Evolutionary conservation across 2,329 filamentous ascomycete species (phyloP).

Genomic region (Tolypocladium tropicale): DNA sequence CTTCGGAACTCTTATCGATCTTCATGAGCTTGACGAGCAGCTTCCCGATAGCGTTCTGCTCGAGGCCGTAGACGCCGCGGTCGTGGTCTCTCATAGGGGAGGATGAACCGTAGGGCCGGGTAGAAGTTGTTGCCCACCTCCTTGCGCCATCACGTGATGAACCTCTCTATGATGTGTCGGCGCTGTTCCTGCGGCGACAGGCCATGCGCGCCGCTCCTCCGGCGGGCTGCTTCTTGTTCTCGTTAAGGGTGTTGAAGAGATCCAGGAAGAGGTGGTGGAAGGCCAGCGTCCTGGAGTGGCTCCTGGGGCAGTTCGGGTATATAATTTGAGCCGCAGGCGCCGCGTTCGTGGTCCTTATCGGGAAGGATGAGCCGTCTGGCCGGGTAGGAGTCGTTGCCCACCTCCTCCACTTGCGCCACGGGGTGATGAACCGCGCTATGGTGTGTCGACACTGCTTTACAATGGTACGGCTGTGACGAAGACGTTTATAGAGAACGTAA

Average conservation of each 20-base stretch:
- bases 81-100: slow-evolving; percentile 91
- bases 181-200: slow-evolving; percentile 68
- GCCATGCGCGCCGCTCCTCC: slow-evolving; percentile 41
- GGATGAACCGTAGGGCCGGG: slow-evolving; percentile 80
- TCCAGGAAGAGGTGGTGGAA: slow-evolving; percentile 71
- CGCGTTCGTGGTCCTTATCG: no score
- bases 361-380: no score
- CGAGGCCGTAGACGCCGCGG: slow-evolving; percentile 84
- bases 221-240: slow-evolving; percentile 67
- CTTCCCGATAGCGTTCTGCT: slow-evolving; percentile 84
- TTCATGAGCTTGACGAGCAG: slow-evolving; percentile 87
- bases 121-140: slow-evolving; percentile 90
- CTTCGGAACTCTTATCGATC: slow-evolving; percentile 82
- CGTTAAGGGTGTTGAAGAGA: slow-evolving; percentile 71
- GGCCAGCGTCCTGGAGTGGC: slow-evolving; percentile 65
- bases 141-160: slow-evolving; percentile 76
- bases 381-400: no score
- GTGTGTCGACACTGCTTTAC: no score
- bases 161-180: slow-evolving; percentile 71
- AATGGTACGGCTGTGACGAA: slow-evolving; percentile 16
- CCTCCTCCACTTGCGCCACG: no score
- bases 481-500: slow-evolving; percentile 12
- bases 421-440: no score
- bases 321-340: no score
- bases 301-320: slow-evolving; percentile 74